A percentile compares a stretch with the other conserved stretches of the same genome.
These are phyloP conservation scores for Talinum fruticosum DNA, from an alignment of 148 eudicot genomes.

Conservation along the genomic window DNA sequence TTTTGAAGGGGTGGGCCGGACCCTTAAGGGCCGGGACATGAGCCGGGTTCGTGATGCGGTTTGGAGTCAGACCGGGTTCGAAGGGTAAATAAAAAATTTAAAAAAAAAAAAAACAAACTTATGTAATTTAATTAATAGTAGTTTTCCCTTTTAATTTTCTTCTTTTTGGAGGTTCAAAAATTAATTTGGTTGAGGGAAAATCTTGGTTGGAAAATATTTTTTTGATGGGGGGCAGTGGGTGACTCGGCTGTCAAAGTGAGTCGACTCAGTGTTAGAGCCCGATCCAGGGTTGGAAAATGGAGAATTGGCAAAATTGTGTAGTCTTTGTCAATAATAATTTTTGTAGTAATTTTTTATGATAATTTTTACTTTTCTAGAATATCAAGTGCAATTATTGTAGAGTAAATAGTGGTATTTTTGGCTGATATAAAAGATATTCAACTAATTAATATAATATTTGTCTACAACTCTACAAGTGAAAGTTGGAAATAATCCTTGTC, in stretches of 20 bases:
- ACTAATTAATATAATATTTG: too few relatives aligned
- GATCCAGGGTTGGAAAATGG: constrained; percentile 15
- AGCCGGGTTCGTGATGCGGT: constrained; percentile 89
- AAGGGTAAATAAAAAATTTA: constrained; percentile 47
- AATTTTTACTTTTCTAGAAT: constrained; percentile 2
- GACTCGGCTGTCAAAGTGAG: background rate
- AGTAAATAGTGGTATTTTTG: background rate
- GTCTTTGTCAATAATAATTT: constrained; percentile 16
- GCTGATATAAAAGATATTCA: background rate
- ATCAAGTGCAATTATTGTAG: constrained; percentile 25
- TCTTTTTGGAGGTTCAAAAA: background rate
- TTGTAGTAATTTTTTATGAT: constrained; percentile 15
- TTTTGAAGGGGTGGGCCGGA: constrained; percentile 87
- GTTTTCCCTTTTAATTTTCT: background rate
- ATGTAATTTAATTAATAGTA: too few relatives aligned
- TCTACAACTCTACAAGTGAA: too few relatives aligned
- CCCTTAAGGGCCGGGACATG: constrained; percentile 90
- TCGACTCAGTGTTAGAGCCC: background rate
- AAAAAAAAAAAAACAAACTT: too few relatives aligned
- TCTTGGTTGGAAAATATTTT: constrained; percentile 14
- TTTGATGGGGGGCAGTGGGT: background rate
- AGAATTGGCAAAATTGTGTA: constrained; percentile 4
- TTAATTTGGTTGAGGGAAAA: background rate
- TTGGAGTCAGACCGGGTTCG: constrained; percentile 93
- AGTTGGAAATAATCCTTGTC: too few relatives aligned